Percentiles rank a stretch among this genome's conserved stretches.
Evolutionary conservation across 495 filamentous ascomycete species (phyloP).

Genomic region (Lepraria neglecta): DNA sequence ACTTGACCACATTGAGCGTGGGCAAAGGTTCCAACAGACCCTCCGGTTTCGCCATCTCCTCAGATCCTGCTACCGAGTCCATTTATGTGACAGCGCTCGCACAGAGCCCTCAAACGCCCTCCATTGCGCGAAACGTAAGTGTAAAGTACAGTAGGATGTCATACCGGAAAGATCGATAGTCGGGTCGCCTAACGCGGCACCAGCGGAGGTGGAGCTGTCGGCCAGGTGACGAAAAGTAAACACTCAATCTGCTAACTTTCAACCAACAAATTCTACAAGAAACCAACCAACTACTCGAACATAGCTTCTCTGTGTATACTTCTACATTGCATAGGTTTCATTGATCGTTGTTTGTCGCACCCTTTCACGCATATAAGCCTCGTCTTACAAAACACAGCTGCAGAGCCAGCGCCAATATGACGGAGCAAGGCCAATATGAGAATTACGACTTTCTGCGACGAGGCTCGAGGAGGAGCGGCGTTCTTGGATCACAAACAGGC

Average conservation of each 20-base stretch:
- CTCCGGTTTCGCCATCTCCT: background rate
- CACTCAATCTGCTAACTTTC: background rate
- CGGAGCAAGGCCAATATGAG: constrained; percentile 45
- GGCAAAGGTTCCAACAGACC: constrained; percentile 19
- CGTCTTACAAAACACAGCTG: background rate
- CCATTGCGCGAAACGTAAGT: background rate
- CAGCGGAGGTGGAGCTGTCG: background rate
- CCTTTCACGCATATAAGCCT: background rate
- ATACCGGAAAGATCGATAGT: background rate
- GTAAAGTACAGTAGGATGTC: background rate
- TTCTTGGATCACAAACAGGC: constrained; percentile 39
- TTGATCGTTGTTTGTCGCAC: background rate
- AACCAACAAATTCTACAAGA: background rate
- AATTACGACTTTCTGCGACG: constrained; percentile 46
- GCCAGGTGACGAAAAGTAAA: background rate
- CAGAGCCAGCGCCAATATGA: constrained; percentile 35
- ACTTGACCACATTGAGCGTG: constrained; percentile 27
- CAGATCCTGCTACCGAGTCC: background rate
- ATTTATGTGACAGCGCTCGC: background rate
- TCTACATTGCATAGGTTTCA: background rate
- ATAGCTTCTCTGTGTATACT: background rate
- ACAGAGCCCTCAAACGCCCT: background rate
- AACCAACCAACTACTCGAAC: background rate
- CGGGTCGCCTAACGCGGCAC: background rate
- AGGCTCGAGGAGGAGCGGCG: constrained; percentile 35